phyloP scores from a whole-genome alignment of 139 green algal genomes.

The Picochlorum sp. region DNA sequence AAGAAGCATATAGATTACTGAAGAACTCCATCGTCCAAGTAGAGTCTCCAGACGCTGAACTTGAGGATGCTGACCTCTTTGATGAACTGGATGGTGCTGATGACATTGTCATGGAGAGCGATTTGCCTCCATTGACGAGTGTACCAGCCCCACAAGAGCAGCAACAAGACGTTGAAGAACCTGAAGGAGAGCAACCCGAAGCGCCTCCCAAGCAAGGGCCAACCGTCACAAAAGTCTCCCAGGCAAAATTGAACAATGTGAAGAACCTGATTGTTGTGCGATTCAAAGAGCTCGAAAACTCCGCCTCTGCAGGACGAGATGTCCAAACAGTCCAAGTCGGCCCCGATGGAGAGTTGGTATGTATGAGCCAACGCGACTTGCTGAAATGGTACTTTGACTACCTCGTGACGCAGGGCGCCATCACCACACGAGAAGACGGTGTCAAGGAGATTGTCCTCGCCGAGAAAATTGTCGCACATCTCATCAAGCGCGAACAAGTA shows the following conservation, averaged over 20 bases:
- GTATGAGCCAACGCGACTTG: conserved; percentile 65
- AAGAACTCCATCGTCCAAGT: conserved; percentile 85
- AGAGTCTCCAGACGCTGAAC: conserved; percentile 62
- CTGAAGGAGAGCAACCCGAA: background rate
- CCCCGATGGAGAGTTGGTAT: conserved; percentile 19
- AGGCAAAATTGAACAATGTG: conserved; percentile 67
- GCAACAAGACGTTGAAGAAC: conserved; percentile 15
- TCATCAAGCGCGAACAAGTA: conserved; percentile 55
- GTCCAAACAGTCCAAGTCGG: conserved; percentile 16
- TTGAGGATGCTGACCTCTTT: conserved; percentile 51
- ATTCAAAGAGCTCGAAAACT: conserved; percentile 43
- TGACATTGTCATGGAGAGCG: conserved; percentile 9
- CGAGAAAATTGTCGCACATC: conserved; percentile 58
- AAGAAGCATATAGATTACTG: conserved; percentile 57
- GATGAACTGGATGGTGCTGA: conserved; percentile 29
- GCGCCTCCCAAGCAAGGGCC: background rate
- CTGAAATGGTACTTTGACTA: conserved; percentile 79
- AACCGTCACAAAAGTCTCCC: conserved; percentile 45
- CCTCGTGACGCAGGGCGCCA: conserved; percentile 34
- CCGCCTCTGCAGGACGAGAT: conserved; percentile 3
- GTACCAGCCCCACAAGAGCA: conserved; percentile 19
- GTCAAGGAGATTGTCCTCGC: conserved; percentile 36
- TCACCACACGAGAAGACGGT: conserved; percentile 35
- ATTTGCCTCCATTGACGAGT: background rate
- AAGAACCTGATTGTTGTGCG: conserved; percentile 59